A percentile compares a stretch with the other conserved stretches of the same genome.
These are phyloP conservation scores for Ogataea pini DNA, from an alignment of 805 yeast species.

Conservation along the genomic window DNA sequence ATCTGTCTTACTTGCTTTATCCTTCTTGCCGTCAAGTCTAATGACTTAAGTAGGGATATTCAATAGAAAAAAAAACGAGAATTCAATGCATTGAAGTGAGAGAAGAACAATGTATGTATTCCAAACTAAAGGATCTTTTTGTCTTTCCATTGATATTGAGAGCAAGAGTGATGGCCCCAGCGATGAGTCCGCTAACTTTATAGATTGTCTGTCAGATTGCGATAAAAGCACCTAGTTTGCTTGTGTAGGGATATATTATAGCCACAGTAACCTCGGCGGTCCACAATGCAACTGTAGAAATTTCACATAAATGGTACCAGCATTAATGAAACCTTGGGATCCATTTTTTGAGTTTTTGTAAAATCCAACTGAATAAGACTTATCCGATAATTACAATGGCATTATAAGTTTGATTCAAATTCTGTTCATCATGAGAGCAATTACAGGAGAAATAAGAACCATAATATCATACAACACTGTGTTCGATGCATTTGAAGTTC, in stretches of 20 bases:
- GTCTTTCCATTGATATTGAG: conserved; percentile 18
- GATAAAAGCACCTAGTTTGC: conserved; percentile 28
- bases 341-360: conserved; percentile 32
- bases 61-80: conserved; percentile 22
- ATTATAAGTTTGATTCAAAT: conserved; percentile 23
- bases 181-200: conserved; percentile 29
- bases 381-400: conserved; percentile 30
- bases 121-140: conserved; percentile 25
- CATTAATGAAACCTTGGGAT: conserved; percentile 26
- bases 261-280: conserved; percentile 32
- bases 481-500: conserved; percentile 12
- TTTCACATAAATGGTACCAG: conserved; percentile 30
- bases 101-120: conserved; percentile 29
- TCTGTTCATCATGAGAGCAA: conserved; percentile 25
- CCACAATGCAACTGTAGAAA: conserved; percentile 32
- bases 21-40: conserved; percentile 31
- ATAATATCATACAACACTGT: conserved; percentile 23
- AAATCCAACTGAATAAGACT: conserved; percentile 30
- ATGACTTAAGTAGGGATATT: conserved; percentile 31
- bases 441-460: conserved; percentile 25
- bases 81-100: conserved; percentile 30
- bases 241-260: conserved; percentile 27
- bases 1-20: conserved; percentile 11
- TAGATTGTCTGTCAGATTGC: conserved; percentile 31
- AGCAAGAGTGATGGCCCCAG: conserved; percentile 28